phyloP scores from a whole-genome alignment of 2,329 filamentous ascomycete species.

The Bipolaris bicolor region DNA sequence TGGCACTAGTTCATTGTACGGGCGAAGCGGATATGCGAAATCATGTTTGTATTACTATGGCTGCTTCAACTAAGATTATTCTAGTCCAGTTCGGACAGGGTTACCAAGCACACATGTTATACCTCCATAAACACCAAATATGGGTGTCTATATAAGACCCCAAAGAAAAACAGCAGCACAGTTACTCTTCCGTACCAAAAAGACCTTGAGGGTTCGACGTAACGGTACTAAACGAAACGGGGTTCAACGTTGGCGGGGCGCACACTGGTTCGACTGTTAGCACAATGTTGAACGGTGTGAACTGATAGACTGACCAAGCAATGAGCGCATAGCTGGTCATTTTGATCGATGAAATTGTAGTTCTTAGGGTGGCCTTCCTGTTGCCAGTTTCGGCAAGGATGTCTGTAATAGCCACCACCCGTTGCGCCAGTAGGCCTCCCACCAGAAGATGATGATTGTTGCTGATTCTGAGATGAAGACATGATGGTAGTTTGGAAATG shows the following conservation, averaged over 20 bases:
- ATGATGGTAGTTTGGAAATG: constrained; percentile 14
- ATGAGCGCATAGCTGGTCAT: constrained; percentile 29
- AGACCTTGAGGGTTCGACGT: not conserved
- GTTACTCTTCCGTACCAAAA: not conserved
- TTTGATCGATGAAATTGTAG: constrained; percentile 27
- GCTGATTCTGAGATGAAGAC: constrained; percentile 19
- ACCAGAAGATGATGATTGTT: constrained; percentile 24
- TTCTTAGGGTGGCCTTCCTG: constrained; percentile 29
- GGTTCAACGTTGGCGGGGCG: constrained; percentile 25
- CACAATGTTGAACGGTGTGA: constrained; percentile 15
- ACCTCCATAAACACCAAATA: not conserved
- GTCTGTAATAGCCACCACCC: constrained; percentile 30
- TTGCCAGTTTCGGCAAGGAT: constrained; percentile 28
- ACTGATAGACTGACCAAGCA: constrained; percentile 31
- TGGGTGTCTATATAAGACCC: not conserved
- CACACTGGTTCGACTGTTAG: constrained; percentile 32
- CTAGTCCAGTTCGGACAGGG: not conserved
- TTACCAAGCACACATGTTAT: not conserved
- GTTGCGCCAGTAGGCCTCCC: constrained; percentile 32
- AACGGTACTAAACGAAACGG: not conserved
- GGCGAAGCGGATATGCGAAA: not conserved
- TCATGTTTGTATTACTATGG: constrained; percentile 15
- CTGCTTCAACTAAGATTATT: not conserved
- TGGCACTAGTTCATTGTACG: not conserved
- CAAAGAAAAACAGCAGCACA: not conserved